Evolutionary conservation across 2,329 filamentous ascomycete species (phyloP), one percentile per base, ranked within the genome.

Genomic region (Fusarium vanettenii): DNA sequence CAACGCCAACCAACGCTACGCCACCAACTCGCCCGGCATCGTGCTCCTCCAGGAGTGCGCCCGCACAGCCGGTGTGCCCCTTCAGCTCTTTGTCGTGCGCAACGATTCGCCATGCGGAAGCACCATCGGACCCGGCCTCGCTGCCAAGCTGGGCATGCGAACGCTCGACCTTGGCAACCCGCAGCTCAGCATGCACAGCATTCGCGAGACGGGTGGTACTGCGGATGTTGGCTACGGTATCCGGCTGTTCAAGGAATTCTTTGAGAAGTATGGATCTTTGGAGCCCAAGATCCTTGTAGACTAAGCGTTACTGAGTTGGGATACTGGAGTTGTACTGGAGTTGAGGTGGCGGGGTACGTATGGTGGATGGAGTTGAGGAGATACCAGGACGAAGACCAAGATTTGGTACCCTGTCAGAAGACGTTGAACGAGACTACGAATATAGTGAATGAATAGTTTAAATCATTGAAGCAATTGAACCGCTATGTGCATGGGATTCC

Each of bases 121-220:
- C 86, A 99, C 97, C 39, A 99, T 99, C 80, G 97, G 97, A 0
- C 97, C 97, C n/a, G 98, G 98, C 92, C 87, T 98, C 55, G 94
- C 93, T 64, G 95, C 96, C 27, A 92, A 92, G 69, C 86, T 98
- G 78, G 97, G 97, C 66, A 92, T 95, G 64, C 89, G 97, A 72
- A 98, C 97, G 2, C 87, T 99, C 52, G 97, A 99, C 84, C 85
- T 98, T 66, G 96, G 96, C 11, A 98, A 98, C 84, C 93, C 96
- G 31, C 96, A 98, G 86, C 87, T 98, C 74, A 95, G 93, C 81
- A 98, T 98, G 97, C 96, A 98, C 85, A 97, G 94, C 81, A 98
- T 98, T 80, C 92, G 97, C 64, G 97, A 98, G 88, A 98, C 94
- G 50, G 94, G 94, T 27, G 97, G 97, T 43, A 91, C 93, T 2